Evolutionary conservation across 2,329 filamentous ascomycete genomes (phyloP), one percentile per base, ranked within the genome.

Genomic region (Aspergillus candidus): DNA sequence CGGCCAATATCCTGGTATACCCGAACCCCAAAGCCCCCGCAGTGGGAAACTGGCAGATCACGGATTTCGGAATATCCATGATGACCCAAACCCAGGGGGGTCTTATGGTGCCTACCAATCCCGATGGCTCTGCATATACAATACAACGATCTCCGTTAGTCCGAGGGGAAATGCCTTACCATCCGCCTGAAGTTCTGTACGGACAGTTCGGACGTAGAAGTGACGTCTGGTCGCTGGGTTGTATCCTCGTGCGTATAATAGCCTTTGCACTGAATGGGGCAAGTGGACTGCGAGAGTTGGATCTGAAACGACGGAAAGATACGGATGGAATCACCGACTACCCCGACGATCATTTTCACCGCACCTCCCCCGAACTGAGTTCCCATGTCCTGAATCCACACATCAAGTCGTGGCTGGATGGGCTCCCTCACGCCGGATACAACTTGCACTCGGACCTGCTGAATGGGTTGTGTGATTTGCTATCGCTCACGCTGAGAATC

Each of bases 21-120:
- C n/a, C 32, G 2, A 5, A n/a, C 29, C 11, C 4, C 3, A 12
- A 34, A 3, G 30, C 18, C 3, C 27, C 35, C 2, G 38, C 39
- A 5, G 54, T 55, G 2, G 55, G 57, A 10, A 46, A 44, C 14
- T 59, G 57, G 57, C 55, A 46, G 41, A 58, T 60, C 11, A 36
- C 48, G 1, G 56, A 60, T 38, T 60, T 60, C 32, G 55, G 56
- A 4, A 46, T 55, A 6, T 58, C 56, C 5, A 42, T 47, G 5
- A 40, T 52, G 14, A 33, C 29, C 2, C 6, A 31, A 11, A 12
- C 41, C 3, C 42, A 47, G 14, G 27, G 14, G 10, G 18, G 35
- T 3, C 35, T n/a, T 1, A 39, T 13, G 6, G 38, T 36, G 11
- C 18, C 41, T 11, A 22, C 33, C 6, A 40, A 43, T 4, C 39